Conservation (phyloP, 805 yeast genomes). For the Suhomyces sp. region DNA sequence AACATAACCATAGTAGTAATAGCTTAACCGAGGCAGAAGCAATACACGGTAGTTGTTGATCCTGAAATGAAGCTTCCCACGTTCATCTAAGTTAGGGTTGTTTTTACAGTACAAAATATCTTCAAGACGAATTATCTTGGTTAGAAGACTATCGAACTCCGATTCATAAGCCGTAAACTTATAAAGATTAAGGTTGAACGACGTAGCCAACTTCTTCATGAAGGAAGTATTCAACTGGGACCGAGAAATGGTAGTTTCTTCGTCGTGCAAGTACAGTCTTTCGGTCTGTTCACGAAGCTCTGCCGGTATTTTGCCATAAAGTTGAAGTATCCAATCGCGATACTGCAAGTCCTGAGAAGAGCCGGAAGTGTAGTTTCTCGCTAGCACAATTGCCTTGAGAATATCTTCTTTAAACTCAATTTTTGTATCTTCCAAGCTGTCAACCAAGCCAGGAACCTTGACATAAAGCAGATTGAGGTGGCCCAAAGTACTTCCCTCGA, state of each 20-base stretch:
- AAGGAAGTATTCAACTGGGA: constrained; percentile 39
- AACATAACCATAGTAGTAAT: constrained; percentile 38
- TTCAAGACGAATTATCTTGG: constrained; percentile 51
- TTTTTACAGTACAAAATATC: constrained; percentile 50
- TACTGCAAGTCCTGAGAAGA: constrained; percentile 34
- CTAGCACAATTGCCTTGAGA: constrained; percentile 53
- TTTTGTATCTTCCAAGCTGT: constrained; percentile 60
- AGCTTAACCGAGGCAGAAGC: constrained; percentile 41
- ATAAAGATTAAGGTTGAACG: constrained; percentile 51
- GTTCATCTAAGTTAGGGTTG: constrained; percentile 14
- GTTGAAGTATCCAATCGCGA: constrained; percentile 63
- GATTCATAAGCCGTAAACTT: constrained; percentile 53
- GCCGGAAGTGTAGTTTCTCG: constrained; percentile 38
- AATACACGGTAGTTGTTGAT: constrained; percentile 16
- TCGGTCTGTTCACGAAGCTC: constrained; percentile 33
- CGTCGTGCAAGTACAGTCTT: constrained; percentile 24
- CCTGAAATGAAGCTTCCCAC: constrained; percentile 19
- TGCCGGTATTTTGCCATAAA: constrained; percentile 45
- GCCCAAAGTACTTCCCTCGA: constrained; percentile 28
- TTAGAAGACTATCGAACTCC: constrained; percentile 52
- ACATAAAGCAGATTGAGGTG: constrained; percentile 42
- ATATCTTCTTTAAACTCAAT: constrained; percentile 62
- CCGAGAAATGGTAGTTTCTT: constrained; percentile 19
- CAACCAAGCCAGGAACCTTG: constrained; percentile 56
- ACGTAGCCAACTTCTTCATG: constrained; percentile 50